Percentiles rank a stretch among this genome's conserved stretches.
Evolutionary conservation across 106 monocot species (phyloP).

Genomic region (Acanthochlamys bracteata): DNA sequence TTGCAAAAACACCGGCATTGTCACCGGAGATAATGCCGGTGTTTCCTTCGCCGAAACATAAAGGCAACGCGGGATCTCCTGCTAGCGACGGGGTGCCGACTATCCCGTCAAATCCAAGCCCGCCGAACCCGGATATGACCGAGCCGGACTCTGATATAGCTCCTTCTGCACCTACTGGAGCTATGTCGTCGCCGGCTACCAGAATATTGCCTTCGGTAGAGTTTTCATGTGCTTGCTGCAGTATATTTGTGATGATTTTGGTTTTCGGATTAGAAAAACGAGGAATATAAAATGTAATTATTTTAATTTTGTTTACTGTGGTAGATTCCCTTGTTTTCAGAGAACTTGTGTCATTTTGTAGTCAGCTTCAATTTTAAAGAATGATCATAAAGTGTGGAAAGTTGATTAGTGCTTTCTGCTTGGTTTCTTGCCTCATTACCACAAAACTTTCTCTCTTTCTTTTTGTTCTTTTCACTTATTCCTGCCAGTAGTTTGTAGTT

Average conservation of each 20-base stretch:
- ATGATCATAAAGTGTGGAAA: too few species aligned
- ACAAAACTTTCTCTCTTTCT: too few species aligned
- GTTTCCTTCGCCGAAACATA: constrained; percentile 23
- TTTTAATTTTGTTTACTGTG: too few species aligned
- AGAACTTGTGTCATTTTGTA: too few species aligned
- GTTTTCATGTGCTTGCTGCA: constrained; percentile 21
- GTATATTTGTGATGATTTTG: not conserved
- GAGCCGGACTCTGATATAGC: constrained; percentile 25
- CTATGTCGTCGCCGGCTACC: not conserved
- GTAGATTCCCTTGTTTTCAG: too few species aligned
- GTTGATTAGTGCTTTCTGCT: too few species aligned
- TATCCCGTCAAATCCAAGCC: constrained; percentile 45
- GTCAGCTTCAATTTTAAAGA: too few species aligned
- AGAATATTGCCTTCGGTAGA: not conserved
- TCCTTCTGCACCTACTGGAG: constrained; percentile 19
- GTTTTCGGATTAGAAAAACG: too few species aligned
- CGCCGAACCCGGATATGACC: constrained; percentile 38
- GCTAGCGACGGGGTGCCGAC: constrained; percentile 22
- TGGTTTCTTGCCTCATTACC: too few species aligned
- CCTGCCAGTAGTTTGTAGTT: too few species aligned
- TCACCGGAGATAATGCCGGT: constrained; percentile 37
- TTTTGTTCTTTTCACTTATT: too few species aligned
- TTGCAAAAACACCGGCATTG: constrained; percentile 12
- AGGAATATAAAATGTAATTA: too few species aligned
- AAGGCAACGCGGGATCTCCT: not conserved